Evolutionary conservation across 2,329 filamentous ascomycete genomes (phyloP).

Genomic region (Penicillium thymicola): DNA sequence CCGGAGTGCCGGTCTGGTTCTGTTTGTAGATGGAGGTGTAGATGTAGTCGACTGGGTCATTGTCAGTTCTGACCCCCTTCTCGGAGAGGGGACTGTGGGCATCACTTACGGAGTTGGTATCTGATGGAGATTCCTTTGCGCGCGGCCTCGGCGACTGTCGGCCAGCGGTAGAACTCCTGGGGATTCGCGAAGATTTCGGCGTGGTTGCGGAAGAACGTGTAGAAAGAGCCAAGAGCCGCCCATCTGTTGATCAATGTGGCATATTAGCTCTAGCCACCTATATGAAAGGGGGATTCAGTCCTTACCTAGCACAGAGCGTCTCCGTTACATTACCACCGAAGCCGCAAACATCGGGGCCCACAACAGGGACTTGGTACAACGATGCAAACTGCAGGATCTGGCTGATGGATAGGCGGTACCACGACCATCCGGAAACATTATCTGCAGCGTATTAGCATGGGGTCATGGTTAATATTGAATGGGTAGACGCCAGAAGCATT

Average conservation of each 20-base stretch:
- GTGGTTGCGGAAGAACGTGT: conserved; percentile 73
- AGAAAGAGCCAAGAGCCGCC: conserved; percentile 68
- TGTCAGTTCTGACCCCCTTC: not conserved
- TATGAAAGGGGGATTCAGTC: not conserved
- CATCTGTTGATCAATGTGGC: conserved; percentile 40
- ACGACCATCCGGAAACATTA: conserved; percentile 10
- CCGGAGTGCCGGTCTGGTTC: conserved; percentile 59
- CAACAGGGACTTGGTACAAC: conserved; percentile 66
- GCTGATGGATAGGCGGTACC: conserved; percentile 56
- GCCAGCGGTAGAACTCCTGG: conserved; percentile 72
- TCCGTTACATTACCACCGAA: conserved; percentile 66
- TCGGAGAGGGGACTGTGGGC: not conserved
- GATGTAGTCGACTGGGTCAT: conserved; percentile 60
- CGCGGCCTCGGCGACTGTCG: conserved; percentile 59
- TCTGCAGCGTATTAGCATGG: conserved; percentile 1
- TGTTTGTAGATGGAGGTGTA: conserved; percentile 68
- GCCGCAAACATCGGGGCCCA: conserved; percentile 71
- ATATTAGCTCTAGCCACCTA: not conserved
- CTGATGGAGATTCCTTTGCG: conserved; percentile 67
- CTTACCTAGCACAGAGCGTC: conserved; percentile 60
- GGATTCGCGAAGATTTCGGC: conserved; percentile 51
- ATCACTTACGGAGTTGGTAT: conserved; percentile 55
- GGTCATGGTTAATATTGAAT: not conserved
- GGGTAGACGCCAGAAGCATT: not conserved
- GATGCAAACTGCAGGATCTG: conserved; percentile 59